Evolutionary conservation across 306 rosid species (phyloP).

Genomic region (Parietaria judaica): DNA sequence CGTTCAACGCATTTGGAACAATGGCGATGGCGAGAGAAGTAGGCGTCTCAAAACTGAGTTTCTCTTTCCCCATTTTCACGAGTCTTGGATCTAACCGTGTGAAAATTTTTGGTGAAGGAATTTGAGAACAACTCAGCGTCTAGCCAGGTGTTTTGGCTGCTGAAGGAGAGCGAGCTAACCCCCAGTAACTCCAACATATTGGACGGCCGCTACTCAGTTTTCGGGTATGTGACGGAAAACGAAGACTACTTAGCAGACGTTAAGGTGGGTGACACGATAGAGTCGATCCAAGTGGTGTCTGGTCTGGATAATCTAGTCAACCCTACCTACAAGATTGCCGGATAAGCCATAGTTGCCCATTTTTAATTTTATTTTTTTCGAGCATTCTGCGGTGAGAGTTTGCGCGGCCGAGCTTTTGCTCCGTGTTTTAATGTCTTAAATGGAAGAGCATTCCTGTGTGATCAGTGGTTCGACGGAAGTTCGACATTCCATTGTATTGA

Average conservation of each 20-base stretch:
- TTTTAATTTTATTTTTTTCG: slow-evolving; percentile 2
- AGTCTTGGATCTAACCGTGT: background rate
- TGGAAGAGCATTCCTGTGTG: background rate
- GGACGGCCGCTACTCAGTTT: slow-evolving; percentile 91
- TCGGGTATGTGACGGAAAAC: slow-evolving; percentile 76
- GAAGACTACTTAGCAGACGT: slow-evolving; percentile 86
- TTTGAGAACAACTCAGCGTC: slow-evolving; percentile 86
- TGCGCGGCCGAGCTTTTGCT: background rate
- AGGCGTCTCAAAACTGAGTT: slow-evolving; percentile 20
- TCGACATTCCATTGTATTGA: background rate
- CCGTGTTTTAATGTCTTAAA: background rate
- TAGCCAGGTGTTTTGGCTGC: slow-evolving; percentile 89
- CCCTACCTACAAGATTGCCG: slow-evolving; percentile 94
- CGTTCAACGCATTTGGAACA: slow-evolving; percentile 96
- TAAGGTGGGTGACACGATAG: slow-evolving; percentile 93
- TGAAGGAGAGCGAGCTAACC: slow-evolving; percentile 93
- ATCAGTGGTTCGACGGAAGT: background rate
- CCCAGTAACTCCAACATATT: slow-evolving; percentile 92
- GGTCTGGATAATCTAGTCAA: slow-evolving; percentile 79
- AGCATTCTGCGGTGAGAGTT: slow-evolving; percentile 8
- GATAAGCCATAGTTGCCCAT: slow-evolving; percentile 30
- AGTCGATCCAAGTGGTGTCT: slow-evolving; percentile 80
- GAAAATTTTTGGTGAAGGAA: slow-evolving; percentile 39
- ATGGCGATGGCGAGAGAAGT: slow-evolving; percentile 99
- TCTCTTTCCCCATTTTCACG: background rate